Evolutionary conservation across 331 rosid genomes (phyloP).

Genomic region (Acacia concinna): DNA sequence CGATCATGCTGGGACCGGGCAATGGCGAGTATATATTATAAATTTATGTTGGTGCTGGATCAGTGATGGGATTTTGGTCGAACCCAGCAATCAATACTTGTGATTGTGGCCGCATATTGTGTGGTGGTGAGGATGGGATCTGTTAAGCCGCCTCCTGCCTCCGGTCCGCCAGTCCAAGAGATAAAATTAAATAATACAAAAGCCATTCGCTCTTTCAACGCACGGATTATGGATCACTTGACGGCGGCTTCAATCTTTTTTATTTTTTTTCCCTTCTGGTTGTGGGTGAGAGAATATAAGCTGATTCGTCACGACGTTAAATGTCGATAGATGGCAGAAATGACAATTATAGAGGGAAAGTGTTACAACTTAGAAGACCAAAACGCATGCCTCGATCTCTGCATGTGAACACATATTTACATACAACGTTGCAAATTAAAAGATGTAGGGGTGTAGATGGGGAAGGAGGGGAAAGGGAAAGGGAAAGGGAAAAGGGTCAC

Average conservation of each 20-base stretch:
- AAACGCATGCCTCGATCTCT: neutral
- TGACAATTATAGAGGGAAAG: neutral
- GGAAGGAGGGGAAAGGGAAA: neutral
- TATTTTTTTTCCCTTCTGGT: neutral
- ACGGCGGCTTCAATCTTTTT: neutral
- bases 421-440: neutral
- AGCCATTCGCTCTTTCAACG: neutral
- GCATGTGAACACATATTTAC: constrained; percentile 1
- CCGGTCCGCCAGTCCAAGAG: neutral
- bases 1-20: neutral
- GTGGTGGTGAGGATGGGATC: neutral
- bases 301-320: neutral
- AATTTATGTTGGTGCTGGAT: neutral
- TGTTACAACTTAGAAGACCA: neutral
- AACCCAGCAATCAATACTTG: neutral
- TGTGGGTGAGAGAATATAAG: neutral
- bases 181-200: neutral
- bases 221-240: neutral
- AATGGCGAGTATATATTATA: neutral
- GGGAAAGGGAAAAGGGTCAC: neutral
- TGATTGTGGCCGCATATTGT: neutral
- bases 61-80: neutral
- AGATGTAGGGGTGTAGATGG: neutral
- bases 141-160: constrained; percentile 7
- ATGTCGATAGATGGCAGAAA: neutral